These are phyloP conservation scores for Ogataea trehaloabstinens DNA, from an alignment of 805 yeast species.

Conservation along the genomic window DNA sequence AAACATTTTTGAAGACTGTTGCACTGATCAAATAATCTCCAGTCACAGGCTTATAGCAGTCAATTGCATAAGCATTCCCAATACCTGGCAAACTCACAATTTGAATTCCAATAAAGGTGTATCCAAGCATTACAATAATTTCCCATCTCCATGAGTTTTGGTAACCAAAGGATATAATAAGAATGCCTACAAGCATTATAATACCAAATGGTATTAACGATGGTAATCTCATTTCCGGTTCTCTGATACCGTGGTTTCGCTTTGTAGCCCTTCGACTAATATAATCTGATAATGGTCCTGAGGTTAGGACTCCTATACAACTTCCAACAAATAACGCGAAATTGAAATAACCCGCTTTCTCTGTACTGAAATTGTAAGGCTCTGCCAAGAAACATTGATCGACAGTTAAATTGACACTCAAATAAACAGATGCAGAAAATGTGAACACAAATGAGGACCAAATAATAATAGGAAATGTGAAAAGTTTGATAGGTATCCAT, in stretches of 20 bases:
- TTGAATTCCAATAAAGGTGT: conserved; percentile 12
- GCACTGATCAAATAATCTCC: conserved; percentile 16
- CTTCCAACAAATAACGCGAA: conserved; percentile 8
- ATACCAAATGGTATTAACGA: conserved; percentile 11
- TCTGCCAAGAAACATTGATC: conserved; percentile 5
- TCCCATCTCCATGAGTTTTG: conserved; percentile 14
- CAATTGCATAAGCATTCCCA: conserved; percentile 14
- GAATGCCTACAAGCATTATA: conserved; percentile 8
- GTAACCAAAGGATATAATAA: conserved; percentile 9
- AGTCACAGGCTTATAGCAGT: conserved; percentile 15
- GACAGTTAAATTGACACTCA: conserved; percentile 6
- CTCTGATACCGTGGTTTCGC: conserved; percentile 7
- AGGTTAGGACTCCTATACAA: conserved; percentile 4
- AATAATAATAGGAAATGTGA: conserved; percentile 8
- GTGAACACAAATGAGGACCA: conserved; percentile 9
- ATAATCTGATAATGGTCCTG: conserved; percentile 8
- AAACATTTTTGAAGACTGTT: conserved; percentile 12
- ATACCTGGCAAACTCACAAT: conserved; percentile 12
- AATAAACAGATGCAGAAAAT: conserved; percentile 7
- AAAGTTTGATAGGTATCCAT: conserved; percentile 14
- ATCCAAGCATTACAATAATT: conserved; percentile 7
- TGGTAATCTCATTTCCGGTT: conserved; percentile 10
- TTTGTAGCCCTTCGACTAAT: conserved; percentile 5
- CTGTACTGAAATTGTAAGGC: conserved; percentile 8
- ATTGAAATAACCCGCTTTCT: conserved; percentile 7